Evolutionary conservation across 176 grass and related monocot species (phyloP), one percentile per base, ranked within the genome.

Genomic region (Phragmites australis): DNA sequence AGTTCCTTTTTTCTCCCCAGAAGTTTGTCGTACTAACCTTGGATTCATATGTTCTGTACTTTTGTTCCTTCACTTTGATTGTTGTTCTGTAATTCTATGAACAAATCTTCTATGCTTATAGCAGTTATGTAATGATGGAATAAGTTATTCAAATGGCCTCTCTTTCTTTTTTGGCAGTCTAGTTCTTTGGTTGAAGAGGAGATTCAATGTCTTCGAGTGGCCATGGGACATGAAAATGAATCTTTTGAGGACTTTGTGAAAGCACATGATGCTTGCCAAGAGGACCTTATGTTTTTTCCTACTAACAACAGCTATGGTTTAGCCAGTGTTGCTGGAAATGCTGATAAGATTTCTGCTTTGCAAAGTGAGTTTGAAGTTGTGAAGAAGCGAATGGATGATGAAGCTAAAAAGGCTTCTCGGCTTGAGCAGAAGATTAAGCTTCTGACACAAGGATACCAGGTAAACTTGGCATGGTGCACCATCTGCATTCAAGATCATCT

Each of bases 361-460:
- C 86, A 89, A 90, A 88, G 91, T 71, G 91, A 97, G 65, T 97
- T 93, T 81, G 94, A 93, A 83, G 85, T 89, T 60, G 89, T 93
- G 69, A 93, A 90, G 65, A 93, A 79, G 74, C 86, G 70, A 79
- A 91, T 93, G 89, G 87, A 93, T 65, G 91, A 93, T 74, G 91
- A 97, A 84, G 86, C 91, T 50, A 97, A 97, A 70, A 87, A 91
- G 82, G 91, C 94, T 26, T 83, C 84, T 63, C 79, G 87, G n/a
- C 86, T 97, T 76, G 91, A 91, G 78, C 94, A 97, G 78, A 97
- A 97, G 72, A 91, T 97, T 44, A 97, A 97, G 65, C 70, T 97
- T 72, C 78, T 97, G 62, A 97, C 88, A 72, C 91, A 91, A 77
- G 94, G 94, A 74, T 88, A 93, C 79, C 94, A 97, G 86, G 91